phyloP scores from a whole-genome alignment of 768 basidiomycete species.

The Hypholoma sublateritium region DNA sequence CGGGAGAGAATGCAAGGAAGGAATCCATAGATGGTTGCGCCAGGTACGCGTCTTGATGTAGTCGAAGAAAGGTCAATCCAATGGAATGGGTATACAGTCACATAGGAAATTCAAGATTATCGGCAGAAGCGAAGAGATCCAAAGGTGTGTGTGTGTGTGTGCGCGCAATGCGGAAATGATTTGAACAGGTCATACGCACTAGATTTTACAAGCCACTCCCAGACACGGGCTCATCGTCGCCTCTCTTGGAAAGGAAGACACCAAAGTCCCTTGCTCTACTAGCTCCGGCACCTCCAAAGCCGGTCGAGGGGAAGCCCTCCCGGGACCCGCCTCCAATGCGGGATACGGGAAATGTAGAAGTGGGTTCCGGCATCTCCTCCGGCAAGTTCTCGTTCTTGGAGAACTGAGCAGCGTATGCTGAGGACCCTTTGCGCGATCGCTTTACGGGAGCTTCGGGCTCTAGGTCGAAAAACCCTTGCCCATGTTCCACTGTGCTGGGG shows the following conservation, averaged over 20 bases:
- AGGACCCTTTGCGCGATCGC: background rate
- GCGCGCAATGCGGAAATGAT: no score
- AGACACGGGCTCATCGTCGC: constrained; percentile 13
- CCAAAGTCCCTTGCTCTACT: constrained; percentile 17
- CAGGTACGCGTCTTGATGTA: no score
- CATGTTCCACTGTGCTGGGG: constrained; percentile 30
- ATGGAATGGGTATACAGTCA: no score
- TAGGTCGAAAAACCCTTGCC: constrained; percentile 35
- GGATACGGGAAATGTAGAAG: constrained; percentile 8
- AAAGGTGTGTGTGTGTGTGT: no score
- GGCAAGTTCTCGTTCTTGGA: background rate
- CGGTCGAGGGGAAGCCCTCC: constrained; percentile 11
- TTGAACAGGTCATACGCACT: no score
- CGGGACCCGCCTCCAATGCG: constrained; percentile 9
- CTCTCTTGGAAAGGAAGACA: constrained; percentile 19
- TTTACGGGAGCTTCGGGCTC: constrained; percentile 22
- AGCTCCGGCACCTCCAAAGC: constrained; percentile 12
- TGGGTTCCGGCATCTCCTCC: background rate
- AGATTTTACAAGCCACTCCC: constrained; percentile 1
- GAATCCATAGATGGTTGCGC: no score
- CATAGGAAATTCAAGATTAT: no score
- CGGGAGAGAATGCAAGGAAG: no score
- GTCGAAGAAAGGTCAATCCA: no score
- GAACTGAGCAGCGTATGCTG: background rate
- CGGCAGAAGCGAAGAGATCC: no score